phyloP scores from a whole-genome alignment of 2,329 filamentous ascomycete species.

The Talaromyces sp. region DNA sequence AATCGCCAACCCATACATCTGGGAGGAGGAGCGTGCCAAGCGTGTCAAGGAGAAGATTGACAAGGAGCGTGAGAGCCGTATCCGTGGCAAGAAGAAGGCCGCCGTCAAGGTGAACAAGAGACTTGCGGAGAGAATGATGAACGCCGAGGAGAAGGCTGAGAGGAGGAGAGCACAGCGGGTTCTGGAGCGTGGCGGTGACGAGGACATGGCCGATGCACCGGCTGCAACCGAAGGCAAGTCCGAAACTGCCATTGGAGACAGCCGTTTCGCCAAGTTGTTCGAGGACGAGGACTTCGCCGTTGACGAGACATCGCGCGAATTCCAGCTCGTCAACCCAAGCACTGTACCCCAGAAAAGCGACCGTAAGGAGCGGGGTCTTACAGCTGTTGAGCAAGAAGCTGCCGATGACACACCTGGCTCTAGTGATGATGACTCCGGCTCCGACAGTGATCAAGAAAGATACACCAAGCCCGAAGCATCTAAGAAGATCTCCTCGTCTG shows the following conservation, averaged over 20 bases:
- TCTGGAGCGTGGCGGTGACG: conserved; percentile 61
- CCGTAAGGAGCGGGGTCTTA: conserved; percentile 55
- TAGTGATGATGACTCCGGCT: conserved; percentile 41
- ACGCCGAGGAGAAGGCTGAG: conserved; percentile 61
- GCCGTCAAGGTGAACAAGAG: conserved; percentile 81
- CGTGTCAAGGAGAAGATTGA: conserved; percentile 93
- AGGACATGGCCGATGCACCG: conserved; percentile 38
- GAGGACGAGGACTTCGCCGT: conserved; percentile 91
- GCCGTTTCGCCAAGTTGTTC: conserved; percentile 85
- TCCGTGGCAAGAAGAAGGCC: conserved; percentile 92
- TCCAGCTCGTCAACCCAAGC: conserved; percentile 85
- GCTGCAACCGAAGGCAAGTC: conserved; percentile 15
- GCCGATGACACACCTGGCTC: conserved; percentile 54
- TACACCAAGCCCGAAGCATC: conserved; percentile 34
- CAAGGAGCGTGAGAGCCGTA: conserved; percentile 92
- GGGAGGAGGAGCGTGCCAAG: conserved; percentile 89
- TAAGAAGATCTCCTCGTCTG: conserved; percentile 55
- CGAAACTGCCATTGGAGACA: conserved; percentile 72
- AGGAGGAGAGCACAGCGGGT: conserved; percentile 48
- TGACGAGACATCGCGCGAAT: conserved; percentile 86
- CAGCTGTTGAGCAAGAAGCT: conserved; percentile 65
- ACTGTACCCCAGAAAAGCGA: conserved; percentile 53
- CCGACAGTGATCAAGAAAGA: conserved; percentile 34
- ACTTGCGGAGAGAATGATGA: conserved; percentile 64
- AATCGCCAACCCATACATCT: conserved; percentile 91